Percentiles rank a stretch among this genome's conserved stretches.
Evolutionary conservation across 768 basidiomycete genomes (phyloP).

Genomic region (Hericium rajendrae): DNA sequence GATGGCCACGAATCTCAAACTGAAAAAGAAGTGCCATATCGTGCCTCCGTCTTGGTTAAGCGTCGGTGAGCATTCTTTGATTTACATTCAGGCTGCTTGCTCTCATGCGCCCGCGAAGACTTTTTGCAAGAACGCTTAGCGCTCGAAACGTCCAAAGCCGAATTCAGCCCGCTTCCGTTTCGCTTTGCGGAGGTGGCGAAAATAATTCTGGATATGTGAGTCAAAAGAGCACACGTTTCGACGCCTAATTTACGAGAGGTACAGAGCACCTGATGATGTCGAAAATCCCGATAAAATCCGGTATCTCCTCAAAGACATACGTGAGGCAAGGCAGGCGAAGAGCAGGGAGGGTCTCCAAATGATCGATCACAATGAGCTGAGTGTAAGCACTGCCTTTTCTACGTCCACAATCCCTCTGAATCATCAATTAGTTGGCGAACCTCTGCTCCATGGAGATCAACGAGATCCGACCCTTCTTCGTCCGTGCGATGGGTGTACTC

Average conservation of each 20-base stretch:
- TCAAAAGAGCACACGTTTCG: neutral
- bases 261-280: conserved; percentile 85
- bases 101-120: conserved; percentile 37
- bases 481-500: conserved; percentile 69
- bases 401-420: neutral
- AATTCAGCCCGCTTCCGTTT: conserved; percentile 77
- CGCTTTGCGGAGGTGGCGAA: conserved; percentile 88
- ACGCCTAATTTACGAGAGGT: neutral
- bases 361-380: conserved; percentile 74
- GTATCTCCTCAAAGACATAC: conserved; percentile 84
- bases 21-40: conserved; percentile 92
- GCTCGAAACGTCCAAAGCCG: conserved; percentile 62
- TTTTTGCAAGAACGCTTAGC: conserved; percentile 67
- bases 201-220: conserved; percentile 87
- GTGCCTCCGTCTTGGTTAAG: conserved; percentile 84
- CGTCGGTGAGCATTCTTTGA: conserved; percentile 47
- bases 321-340: conserved; percentile 93
- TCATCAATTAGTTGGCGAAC: conserved; percentile 58
- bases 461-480: conserved; percentile 85
- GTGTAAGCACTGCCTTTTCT: conserved; percentile 35
- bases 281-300: conserved; percentile 77
- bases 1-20: conserved; percentile 91
- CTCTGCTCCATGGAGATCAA: conserved; percentile 89
- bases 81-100: neutral
- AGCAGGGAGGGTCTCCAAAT: conserved; percentile 75